Evolutionary conservation across 2,329 filamentous ascomycete genomes (phyloP), one percentile per base, ranked within the genome.

Genomic region (Sordariomycetes sp.): DNA sequence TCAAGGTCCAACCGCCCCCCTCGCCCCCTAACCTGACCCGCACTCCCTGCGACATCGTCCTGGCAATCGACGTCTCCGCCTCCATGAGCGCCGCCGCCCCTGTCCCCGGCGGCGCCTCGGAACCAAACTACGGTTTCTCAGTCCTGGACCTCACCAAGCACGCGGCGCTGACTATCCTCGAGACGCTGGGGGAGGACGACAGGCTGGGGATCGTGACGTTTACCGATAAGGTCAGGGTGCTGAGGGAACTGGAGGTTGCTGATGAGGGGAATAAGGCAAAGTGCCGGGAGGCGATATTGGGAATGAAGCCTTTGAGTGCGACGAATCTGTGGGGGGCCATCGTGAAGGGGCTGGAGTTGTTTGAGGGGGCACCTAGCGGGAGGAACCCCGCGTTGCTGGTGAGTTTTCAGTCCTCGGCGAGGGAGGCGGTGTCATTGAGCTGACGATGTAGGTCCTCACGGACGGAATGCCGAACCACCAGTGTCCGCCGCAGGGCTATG

Each of bases 241-340:
- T 81, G 1, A 77, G 79, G 60, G 58, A 64, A 0, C 71, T 84
- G 22, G 67, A 67, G 0, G 62, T 68, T 15, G 82, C 84, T 76
- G 76, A 68, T 0, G 42, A 65, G 0, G 57, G 57, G 2, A 75
- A 75, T 60, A 83, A 84, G 63, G 63, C 62, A n/a, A 55, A 60
- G 1, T 65, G 75, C 0, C 63, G 69, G n/a, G 59, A 63, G 2
- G 73, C 69, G 7, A 75, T 84, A 22, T 66, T 74, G 24, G 57
- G 52, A 0, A 72, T 84, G 64, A 24, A 42, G 1, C 64, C 72
- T 0, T 57, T 67, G 0, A 65, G 65, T 12, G 63, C 65, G 2
- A 84, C 80, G 0, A 83, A 84, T 60, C 66, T 85, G 1, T 85
- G 81, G 81, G 70, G 76, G 7, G 82, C 81, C 1, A 71, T 85